phyloP scores from a whole-genome alignment of 1,284 basidiomycete genomes.

The Ustilago shanxiensis region DNA sequence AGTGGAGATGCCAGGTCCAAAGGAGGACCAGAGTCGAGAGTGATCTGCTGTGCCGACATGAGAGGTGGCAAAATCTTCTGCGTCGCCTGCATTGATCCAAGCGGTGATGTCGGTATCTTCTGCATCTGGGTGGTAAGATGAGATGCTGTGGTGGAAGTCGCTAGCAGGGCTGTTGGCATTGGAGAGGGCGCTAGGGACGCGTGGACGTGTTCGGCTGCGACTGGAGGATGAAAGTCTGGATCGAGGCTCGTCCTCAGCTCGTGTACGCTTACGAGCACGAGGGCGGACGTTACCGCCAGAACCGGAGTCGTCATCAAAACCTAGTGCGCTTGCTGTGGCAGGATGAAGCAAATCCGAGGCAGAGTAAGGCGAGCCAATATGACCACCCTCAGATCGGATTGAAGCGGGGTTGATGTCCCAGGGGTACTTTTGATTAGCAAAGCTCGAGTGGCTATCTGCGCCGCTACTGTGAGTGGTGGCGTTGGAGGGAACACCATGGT shows the following conservation, averaged over 20 bases:
- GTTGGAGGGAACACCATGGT: conserved; percentile 47
- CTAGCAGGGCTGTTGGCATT: conserved; percentile 46
- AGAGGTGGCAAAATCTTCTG: conserved; percentile 34
- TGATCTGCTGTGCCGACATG: conserved; percentile 29
- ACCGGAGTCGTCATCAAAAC: conserved; percentile 49
- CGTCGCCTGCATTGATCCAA: conserved; percentile 54
- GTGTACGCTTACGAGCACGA: conserved; percentile 42
- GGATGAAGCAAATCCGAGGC: conserved; percentile 45
- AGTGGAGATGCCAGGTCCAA: conserved; percentile 32
- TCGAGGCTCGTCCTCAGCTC: conserved; percentile 44
- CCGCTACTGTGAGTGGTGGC: conserved; percentile 54
- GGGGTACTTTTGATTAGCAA: conserved; percentile 38
- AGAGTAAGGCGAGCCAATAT: conserved; percentile 49
- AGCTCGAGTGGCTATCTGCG: conserved; percentile 44
- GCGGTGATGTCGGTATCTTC: conserved; percentile 55
- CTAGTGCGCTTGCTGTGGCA: conserved; percentile 41
- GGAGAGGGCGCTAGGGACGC: conserved; percentile 42
- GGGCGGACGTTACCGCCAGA: conserved; percentile 51
- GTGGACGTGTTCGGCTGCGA: conserved; percentile 42
- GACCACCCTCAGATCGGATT: conserved; percentile 27
- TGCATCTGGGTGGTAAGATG: conserved; percentile 45
- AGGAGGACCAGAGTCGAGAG: conserved; percentile 50
- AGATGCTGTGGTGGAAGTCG: conserved; percentile 49
- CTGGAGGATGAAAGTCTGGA: conserved; percentile 48
- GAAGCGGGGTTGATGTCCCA: conserved; percentile 42